Base-by-base conservation (phyloP, 2,329 filamentous ascomycete species). In the Alternaria sp. region DNA sequence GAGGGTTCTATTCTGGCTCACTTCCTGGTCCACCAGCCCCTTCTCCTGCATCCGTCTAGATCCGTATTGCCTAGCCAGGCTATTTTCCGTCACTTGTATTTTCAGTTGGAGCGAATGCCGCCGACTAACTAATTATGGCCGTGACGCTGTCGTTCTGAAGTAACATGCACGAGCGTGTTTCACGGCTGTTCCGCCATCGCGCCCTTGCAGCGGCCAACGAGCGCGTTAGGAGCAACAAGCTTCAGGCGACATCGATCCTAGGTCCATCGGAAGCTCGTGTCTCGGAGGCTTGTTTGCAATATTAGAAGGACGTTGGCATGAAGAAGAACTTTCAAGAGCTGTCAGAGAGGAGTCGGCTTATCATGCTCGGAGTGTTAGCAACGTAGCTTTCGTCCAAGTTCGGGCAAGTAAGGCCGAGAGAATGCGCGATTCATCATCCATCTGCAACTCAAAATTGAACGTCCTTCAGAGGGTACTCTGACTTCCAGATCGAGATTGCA, bases 191-290 rank as follows among this genome's bases (percentile, higher is more conserved):
- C 56, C 64, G 61, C 65, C 60, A 53, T 55, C 13, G 31, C 34
- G 34, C 56, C 56, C 31, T 42, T 33, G 46, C 46, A 59, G 48
- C 58, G 50, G 49, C 49, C 59, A 62, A 54, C 62, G 51, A 63
- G 62, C 52, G 62, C 52, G 44, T 57, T 51, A 63, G 62, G 55
- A 63, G 63, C 52, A 51, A 57, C 58, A 70, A 66, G 58, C 64
- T 56, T 62, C 46, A 36, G 51, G 37, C 34, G 52, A 57, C 61
- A 58, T 51, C 29, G 17, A 51, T 14, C 26, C 45, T 33, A 33
- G 48, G 54, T 5, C 39, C 45, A 44, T 57, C 26, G 49, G 44
- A 45, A 46, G 29, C 45, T 41, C 45, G 61, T 46, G 46, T 66
- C 55, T 54, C 61, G 54, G 48, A 59, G 55, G 61, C 58, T 63